Evolutionary conservation across 1,139 yeast species (phyloP).

Genomic region (Meyerozyma athensensis): DNA sequence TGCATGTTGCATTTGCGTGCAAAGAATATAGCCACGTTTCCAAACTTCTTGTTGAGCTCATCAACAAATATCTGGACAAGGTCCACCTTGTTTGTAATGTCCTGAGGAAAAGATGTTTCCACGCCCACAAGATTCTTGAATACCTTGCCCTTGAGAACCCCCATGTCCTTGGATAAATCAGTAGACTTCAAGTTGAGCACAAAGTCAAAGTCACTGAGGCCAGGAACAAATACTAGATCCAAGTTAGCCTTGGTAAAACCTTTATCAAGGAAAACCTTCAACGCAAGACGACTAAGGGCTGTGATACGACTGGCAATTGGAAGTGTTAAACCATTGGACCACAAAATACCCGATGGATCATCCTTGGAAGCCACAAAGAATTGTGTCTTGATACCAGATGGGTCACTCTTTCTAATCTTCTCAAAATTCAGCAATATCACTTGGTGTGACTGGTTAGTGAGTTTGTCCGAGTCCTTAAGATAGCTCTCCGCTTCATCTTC

Average conservation of each 20-base stretch:
- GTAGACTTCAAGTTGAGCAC: conserved; percentile 53
- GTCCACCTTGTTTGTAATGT: conserved; percentile 45
- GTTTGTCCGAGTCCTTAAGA: conserved; percentile 48
- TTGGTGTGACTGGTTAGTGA: conserved; percentile 61
- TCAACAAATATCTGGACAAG: conserved; percentile 50
- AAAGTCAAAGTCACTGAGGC: conserved; percentile 79
- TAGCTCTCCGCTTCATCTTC: conserved; percentile 25
- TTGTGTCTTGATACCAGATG: conserved; percentile 73
- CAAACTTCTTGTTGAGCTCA: conserved; percentile 53
- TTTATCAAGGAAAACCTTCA: conserved; percentile 40
- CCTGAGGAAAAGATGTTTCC: conserved; percentile 40
- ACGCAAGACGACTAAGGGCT: conserved; percentile 76
- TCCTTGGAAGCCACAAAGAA: conserved; percentile 77
- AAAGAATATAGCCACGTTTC: conserved; percentile 57
- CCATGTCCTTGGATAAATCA: conserved; percentile 45
- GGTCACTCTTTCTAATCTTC: conserved; percentile 68
- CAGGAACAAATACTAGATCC: conserved; percentile 68
- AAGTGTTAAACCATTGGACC: conserved; percentile 68
- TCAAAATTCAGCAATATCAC: conserved; percentile 59
- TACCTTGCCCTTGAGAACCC: conserved; percentile 48
- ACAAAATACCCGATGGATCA: conserved; percentile 78
- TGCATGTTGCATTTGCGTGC: conserved; percentile 46
- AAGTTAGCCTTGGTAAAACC: conserved; percentile 46
- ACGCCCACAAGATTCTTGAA: conserved; percentile 60
- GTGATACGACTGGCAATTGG: conserved; percentile 87